Percentiles rank a stretch among this genome's conserved stretches.
Conservation (phyloP, 1,139 yeast species). For the Zygoascus sp. region DNA sequence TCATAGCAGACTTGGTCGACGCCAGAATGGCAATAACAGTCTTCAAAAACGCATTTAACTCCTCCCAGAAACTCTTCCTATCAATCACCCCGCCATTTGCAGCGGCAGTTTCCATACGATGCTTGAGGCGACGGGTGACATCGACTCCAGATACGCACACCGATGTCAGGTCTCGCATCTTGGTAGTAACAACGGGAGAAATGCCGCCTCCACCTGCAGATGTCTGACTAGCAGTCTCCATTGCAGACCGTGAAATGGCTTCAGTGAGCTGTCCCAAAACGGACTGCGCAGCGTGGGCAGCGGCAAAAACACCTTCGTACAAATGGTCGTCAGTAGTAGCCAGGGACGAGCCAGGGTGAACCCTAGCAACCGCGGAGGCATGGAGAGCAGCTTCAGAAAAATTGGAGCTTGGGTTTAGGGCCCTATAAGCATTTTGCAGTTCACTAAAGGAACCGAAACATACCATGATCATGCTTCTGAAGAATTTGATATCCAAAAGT, state of each 20-base stretch:
- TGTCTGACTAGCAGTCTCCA: constrained; percentile 41
- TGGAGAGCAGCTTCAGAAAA: too few species aligned
- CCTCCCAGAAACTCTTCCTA: constrained; percentile 75
- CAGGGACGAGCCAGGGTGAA: constrained; percentile 4
- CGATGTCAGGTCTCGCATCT: constrained; percentile 70
- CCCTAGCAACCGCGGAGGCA: too few species aligned
- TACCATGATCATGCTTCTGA: constrained; percentile 68
- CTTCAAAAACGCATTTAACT: constrained; percentile 74
- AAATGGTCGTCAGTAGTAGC: constrained; percentile 69
- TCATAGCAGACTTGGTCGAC: constrained; percentile 76
- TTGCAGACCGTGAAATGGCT: constrained; percentile 70
- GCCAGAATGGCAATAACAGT: constrained; percentile 80
- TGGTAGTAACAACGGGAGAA: constrained; percentile 47
- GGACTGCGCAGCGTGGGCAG: constrained; percentile 71
- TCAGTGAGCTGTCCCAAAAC: constrained; percentile 75
- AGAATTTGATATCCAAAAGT: constrained; percentile 58
- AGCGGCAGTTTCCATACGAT: constrained; percentile 48
- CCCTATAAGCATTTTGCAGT: constrained; percentile 63
- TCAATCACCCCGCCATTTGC: constrained; percentile 48
- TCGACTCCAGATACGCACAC: constrained; percentile 82
- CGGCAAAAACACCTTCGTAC: constrained; percentile 66
- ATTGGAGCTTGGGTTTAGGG: constrained; percentile 10
- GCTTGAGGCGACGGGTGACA: constrained; percentile 62
- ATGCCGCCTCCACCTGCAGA: constrained; percentile 15
- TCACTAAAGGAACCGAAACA: constrained; percentile 73